These are phyloP conservation scores for Fennellomyces sp. DNA, from an alignment of 371 early-diverging fungal species.

Conservation along the genomic window DNA sequence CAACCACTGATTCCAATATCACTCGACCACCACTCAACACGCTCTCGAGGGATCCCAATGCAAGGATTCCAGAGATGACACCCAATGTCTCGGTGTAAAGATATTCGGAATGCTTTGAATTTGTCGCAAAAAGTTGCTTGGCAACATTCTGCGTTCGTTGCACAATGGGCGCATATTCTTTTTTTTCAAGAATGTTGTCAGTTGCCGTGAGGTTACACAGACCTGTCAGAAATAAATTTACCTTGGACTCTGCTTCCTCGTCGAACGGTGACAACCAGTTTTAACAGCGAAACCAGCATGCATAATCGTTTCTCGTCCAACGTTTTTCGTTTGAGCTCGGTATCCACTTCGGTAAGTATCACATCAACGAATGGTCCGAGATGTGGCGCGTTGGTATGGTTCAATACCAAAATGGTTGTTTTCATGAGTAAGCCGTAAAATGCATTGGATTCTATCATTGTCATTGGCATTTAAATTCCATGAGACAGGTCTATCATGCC, in stretches of 20 bases:
- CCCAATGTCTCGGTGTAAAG: conserved; percentile 30
- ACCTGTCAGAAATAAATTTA: conserved; percentile 11
- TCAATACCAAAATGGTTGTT: conserved; percentile 57
- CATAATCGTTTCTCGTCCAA: conserved; percentile 38
- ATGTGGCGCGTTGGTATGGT: conserved; percentile 58
- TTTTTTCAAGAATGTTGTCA: background rate
- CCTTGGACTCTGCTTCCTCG: conserved; percentile 62
- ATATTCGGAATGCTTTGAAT: conserved; percentile 12
- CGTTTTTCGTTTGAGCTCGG: conserved; percentile 20
- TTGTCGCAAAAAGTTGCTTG: conserved; percentile 21
- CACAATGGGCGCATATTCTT: conserved; percentile 45
- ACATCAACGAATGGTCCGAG: conserved; percentile 55
- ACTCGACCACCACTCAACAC: conserved; percentile 62
- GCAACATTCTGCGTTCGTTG: conserved; percentile 29
- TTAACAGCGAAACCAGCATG: conserved; percentile 47
- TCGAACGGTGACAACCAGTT: conserved; percentile 58
- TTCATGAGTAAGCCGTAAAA: conserved; percentile 35
- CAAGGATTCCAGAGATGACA: conserved; percentile 39
- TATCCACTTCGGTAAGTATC: conserved; percentile 45
- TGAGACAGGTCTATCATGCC: too few species aligned
- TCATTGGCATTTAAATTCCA: background rate
- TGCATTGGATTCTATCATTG: conserved; percentile 16
- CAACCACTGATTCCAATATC: conserved; percentile 60
- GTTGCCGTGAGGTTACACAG: background rate
- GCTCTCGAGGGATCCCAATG: conserved; percentile 62